phyloP scores from a whole-genome alignment of 179 eudicot genomes.

The Vitellaria paradoxa region DNA sequence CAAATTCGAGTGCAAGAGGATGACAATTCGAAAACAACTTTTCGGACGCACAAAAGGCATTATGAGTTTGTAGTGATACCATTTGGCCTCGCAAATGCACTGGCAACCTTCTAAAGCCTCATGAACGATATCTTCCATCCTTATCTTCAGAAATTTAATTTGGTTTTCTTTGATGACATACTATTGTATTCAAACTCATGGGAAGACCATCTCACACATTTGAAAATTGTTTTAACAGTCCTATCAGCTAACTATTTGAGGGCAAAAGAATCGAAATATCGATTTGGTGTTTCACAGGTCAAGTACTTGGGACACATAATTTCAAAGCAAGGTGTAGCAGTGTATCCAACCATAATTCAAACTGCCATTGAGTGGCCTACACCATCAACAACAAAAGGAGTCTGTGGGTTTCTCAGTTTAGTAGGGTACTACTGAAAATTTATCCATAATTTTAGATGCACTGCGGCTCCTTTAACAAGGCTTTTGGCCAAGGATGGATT shows the following conservation, averaged over 20 bases:
- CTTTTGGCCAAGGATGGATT: too few species aligned
- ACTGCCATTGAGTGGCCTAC: neutral
- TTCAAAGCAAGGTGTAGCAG: neutral
- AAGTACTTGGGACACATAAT: conserved; percentile 8
- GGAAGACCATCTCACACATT: conserved; percentile 1
- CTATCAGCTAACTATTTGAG: neutral
- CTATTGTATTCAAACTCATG: neutral
- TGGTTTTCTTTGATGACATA: conserved; percentile 1
- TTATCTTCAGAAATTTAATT: neutral
- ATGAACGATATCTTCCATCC: neutral
- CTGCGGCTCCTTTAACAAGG: too few species aligned
- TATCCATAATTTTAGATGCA: too few species aligned
- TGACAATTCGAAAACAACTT: conserved; percentile 11
- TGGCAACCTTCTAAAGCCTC: conserved; percentile 14
- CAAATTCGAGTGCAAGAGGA: conserved; percentile 6
- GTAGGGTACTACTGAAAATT: too few species aligned
- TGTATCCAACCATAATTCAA: neutral
- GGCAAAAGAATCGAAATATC: conserved; percentile 2
- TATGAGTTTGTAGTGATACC: conserved; percentile 9
- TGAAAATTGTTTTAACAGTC: neutral
- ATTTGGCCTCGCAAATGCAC: conserved; percentile 7
- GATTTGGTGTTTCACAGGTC: neutral
- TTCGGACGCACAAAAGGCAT: conserved; percentile 1
- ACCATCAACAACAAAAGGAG: too few species aligned
- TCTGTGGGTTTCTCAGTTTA: too few species aligned